Evolutionary conservation across 257 asterid species (phyloP), one percentile per base, ranked within the genome.

Genomic region (Solanum arcanum): DNA sequence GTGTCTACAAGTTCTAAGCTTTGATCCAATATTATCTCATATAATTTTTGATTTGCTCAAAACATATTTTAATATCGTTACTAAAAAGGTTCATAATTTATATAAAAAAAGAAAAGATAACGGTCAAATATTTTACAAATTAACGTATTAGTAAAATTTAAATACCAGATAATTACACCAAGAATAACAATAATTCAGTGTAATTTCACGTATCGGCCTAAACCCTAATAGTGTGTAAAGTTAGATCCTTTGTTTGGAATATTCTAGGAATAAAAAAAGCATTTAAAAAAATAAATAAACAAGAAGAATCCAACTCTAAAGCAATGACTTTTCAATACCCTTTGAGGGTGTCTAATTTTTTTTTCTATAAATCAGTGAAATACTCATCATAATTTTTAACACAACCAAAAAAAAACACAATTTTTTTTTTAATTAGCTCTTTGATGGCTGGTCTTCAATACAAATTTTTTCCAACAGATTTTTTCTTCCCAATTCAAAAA

Each of bases 381-480:
- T 11, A 80, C 11, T 10, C 27, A 16, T 29, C 13, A 23, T 21
- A 81, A 81, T 52, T 49, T 46, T 46, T 27, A 3, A 1, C 70
- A 31, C 47, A 31, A 81, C 37, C 14, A 41, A 9, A 73, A 33
- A 76, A 5, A 41, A 14, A 0, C 25, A 47, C 49, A 27, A 77
- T 7, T 7, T 15, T 7, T 2, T 8, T 31, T 31, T 52, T 37
- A 21, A 21, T 69, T 52, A 8, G 12, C n/a, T 0, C 31, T 88
- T 91, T 85, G 88, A 93, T 93, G 95, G 95, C 95, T 42, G 95
- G 95, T 5, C 92, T 91, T 47, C 93, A 91, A 83, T 93, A 93
- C 93, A 91, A 90, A 6, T 93, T 91, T 88, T 93, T 93, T 87
- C 95, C 95, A 35, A 93, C 95, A 23, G 94, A 92, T 87, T 92